Base-by-base conservation (phyloP, 2,329 filamentous ascomycete species). In the Acrodontium crateriforme region DNA sequence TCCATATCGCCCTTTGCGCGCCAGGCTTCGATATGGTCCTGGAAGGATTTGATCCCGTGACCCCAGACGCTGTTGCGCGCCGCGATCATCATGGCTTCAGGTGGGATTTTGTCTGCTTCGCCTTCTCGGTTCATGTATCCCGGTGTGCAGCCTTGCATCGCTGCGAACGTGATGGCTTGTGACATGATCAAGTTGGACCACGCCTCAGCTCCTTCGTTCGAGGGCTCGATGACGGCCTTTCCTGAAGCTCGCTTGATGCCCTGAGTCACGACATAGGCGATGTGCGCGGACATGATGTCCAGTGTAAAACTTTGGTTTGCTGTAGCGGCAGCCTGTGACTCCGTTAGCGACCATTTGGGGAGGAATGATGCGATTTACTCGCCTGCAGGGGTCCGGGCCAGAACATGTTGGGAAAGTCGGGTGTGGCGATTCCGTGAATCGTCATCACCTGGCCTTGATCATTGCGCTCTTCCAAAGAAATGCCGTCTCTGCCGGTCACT, bases 61-160 rank as follows among this genome's bases (percentile, higher is more conserved):
- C 36, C 41, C 40, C 49, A 57, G 5, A 36, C 41, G 3, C 41
- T 42, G 22, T 34, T 28, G 22, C 33, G 28, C 8, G 39, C 43
- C 8, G 32, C 30, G 31, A 42, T 39, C 36, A 42, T 40, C 44
- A 47, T 28, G 44, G 41, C 16, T 37, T 52, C 42, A 12, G 36
- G 30, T n/a, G 35, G 16, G 21, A 40, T 36, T 17, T 28, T 24
- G 18, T 41, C 36, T n/a, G 44, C 30, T 18, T 51, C 44, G 2
- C 56, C 61, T 44, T 70, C 63, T 13, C 42, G 48, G 25, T 66
- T 71, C 20, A 62, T 47, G 38, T 71, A 72, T 9, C 62, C 55
- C 0, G 68, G 68, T n/a, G 66, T 69, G 46, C 69, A 74, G 9
- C 62, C 54, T 4, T 46, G 42, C 12, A 63, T 30, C 6, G 52